Conservation (phyloP, 306 rosid species). For the Hylodesmum podocarpum region DNA sequence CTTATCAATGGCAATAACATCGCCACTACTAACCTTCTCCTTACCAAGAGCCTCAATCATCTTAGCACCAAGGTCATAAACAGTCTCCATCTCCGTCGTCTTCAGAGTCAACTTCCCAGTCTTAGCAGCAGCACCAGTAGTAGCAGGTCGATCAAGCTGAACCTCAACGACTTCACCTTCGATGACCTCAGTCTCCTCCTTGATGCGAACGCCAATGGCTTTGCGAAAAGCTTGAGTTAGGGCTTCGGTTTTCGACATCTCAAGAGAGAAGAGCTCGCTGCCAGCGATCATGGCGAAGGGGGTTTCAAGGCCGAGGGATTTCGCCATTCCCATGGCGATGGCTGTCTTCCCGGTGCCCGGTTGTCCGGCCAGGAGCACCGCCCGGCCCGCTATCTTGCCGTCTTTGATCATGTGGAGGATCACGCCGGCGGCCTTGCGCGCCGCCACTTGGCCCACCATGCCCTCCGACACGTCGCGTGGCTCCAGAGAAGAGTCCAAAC, state of each 20-base stretch:
- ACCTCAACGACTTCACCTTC: constrained; percentile 98
- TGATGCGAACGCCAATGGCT: constrained; percentile 90
- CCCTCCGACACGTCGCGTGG: constrained; percentile 90
- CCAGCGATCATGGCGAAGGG: constrained; percentile 98
- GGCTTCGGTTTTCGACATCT: constrained; percentile 95
- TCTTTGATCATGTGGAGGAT: constrained; percentile 91
- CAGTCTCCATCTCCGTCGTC: constrained; percentile 98
- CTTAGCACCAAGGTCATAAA: constrained; percentile 93
- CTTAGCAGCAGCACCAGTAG: constrained; percentile 81
- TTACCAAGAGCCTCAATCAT: constrained; percentile 93
- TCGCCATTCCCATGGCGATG: constrained; percentile 99
- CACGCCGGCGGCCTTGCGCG: constrained; percentile 93
- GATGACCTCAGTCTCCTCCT: constrained; percentile 95
- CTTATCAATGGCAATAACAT: constrained; percentile 75
- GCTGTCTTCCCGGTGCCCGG: constrained; percentile 99
- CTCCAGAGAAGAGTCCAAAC: constrained; percentile 85
- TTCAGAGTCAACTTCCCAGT: constrained; percentile 86
- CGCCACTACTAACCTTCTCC: constrained; percentile 95
- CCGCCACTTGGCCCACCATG: constrained; percentile 92
- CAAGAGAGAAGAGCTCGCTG: constrained; percentile 93
- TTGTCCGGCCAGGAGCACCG: constrained; percentile 84
- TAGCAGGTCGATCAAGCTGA: constrained; percentile 87
- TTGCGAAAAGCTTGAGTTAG: constrained; percentile 86
- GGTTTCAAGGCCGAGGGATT: constrained; percentile 89
- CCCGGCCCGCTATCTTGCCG: constrained; percentile 93